Evolutionary conservation across 306 rosid species (phyloP), one percentile per base, ranked within the genome.

Genomic region (Gleditsia sinensis): DNA sequence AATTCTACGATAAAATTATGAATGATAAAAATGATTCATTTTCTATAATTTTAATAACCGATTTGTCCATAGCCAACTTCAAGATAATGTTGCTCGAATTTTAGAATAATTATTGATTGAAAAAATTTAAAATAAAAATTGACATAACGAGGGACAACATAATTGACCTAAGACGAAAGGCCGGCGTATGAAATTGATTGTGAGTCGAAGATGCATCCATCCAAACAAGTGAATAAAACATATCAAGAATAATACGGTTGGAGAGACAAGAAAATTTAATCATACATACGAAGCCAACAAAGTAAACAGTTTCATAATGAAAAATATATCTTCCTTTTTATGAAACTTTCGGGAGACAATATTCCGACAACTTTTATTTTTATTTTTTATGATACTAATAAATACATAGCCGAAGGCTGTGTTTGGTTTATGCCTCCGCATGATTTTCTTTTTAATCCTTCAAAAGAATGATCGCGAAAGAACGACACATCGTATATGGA

Each of bases 311-410:
- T 39, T n/a, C n/a, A 72, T 53, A 60, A 76, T 53, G 77, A 69
- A 72, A 71, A 73, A 80, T 58, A 55, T 67, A 59, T 32, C 46
- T 83, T 34, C 64, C 53, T 27, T 76, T 67, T 60, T 56, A 34
- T 80, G 32, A 58, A n/a, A 59, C 82, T 71, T 67, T 83, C 36
- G 43, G 61, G 3, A 9, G 82, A 83, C 84, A 83, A 37, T 45
- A 36, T 75, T 28, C 82, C 77, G 84, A 83, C 87, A 83, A 57
- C 72, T 56, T 64, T 43, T 70, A 61, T n/a, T n/a, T n/a, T n/a
- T n/a, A n/a, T n/a, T n/a, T n/a, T n/a, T n/a, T n/a, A n/a, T 79
- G 75, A 54, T 27, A 46, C 69, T 71, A 59, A 66, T n/a, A 25
- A 66, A 63, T 59, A 6, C 28, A 71, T 56, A 14, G 77, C 63